Conservation (phyloP, 148 eudicot genomes). For the Persicaria maculosa region DNA sequence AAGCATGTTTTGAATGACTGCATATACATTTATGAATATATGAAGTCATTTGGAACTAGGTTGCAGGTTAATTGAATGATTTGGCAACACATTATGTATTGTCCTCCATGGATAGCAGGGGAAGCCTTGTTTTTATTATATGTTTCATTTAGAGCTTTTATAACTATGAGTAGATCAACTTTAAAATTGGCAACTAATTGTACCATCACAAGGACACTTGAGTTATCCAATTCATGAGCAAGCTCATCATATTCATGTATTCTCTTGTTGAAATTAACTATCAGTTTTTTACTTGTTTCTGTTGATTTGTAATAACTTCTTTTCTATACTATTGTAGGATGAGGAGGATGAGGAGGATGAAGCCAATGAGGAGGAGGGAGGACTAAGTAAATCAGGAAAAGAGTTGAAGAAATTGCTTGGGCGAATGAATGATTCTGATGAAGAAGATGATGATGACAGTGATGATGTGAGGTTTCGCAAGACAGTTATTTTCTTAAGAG, state of each 20-base stretch:
- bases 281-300: background rate
- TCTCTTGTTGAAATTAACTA: background rate
- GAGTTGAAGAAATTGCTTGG: slow-evolving; percentile 96
- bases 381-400: slow-evolving; percentile 91
- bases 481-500: background rate
- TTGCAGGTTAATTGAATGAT: background rate
- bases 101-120: background rate
- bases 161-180: background rate
- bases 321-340: slow-evolving; percentile 23
- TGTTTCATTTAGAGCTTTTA: background rate
- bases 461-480: slow-evolving; percentile 61
- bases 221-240: background rate
- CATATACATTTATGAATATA: no score
- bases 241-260: background rate
- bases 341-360: slow-evolving; percentile 79
- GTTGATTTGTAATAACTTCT: background rate
- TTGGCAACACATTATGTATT: background rate
- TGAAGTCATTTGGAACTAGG: background rate
- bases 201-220: background rate
- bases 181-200: background rate
- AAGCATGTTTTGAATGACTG: no score
- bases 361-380: slow-evolving; percentile 70
- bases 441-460: slow-evolving; percentile 77
- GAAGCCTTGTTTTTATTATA: background rate
- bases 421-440: slow-evolving; percentile 70